phyloP scores from a whole-genome alignment of 2,329 filamentous ascomycete genomes.

The Colletotrichum orbiculare region DNA sequence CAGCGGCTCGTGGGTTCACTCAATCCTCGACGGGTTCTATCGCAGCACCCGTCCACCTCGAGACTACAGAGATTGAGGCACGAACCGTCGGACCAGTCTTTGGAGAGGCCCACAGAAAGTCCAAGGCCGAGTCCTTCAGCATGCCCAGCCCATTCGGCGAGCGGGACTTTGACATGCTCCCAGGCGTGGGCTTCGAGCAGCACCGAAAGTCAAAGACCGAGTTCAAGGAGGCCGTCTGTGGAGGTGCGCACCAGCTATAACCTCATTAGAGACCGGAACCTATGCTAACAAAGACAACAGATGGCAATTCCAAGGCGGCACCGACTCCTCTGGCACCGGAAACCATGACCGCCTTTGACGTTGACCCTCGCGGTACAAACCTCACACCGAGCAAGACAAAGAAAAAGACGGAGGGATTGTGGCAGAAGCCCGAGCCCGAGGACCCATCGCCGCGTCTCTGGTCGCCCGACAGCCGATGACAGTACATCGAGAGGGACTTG shows the following conservation, averaged over 20 bases:
- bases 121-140: neutral
- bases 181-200: neutral
- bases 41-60: neutral
- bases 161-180: too few species aligned
- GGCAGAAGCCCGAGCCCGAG: conserved; percentile 22
- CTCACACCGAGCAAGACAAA: conserved; percentile 41
- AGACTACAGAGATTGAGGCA: neutral
- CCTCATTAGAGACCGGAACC: too few species aligned
- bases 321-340: too few species aligned
- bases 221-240: neutral
- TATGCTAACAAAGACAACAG: too few species aligned
- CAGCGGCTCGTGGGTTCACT: too few species aligned
- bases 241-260: too few species aligned
- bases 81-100: neutral
- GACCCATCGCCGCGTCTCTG: conserved; percentile 5
- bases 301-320: neutral
- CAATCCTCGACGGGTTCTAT: too few species aligned
- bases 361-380: neutral
- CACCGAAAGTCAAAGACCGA: conserved; percentile 28
- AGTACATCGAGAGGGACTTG: neutral
- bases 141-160: too few species aligned
- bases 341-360: neutral
- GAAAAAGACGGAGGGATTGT: conserved; percentile 33
- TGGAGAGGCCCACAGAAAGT: conserved; percentile 16
- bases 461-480: neutral